Conservation (phyloP, 768 basidiomycete species). For the Leucosporidium creatinivorum region DNA sequence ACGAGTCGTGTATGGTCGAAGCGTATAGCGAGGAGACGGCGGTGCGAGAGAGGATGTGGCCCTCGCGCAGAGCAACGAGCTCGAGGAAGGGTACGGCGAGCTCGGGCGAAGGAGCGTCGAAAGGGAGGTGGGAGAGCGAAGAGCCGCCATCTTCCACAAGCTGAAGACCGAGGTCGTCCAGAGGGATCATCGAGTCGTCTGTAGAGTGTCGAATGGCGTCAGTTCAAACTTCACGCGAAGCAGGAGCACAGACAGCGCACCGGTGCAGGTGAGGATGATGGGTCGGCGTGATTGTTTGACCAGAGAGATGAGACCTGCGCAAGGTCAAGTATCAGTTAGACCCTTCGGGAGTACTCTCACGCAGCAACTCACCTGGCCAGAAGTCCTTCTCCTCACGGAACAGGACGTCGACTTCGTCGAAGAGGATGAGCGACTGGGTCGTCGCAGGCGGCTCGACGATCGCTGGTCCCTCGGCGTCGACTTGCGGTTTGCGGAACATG, state of each 20-base stretch:
- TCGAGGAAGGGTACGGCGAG: constrained; percentile 59
- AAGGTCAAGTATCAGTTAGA: constrained; percentile 44
- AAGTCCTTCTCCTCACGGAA: constrained; percentile 70
- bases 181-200: constrained; percentile 70
- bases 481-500: constrained; percentile 16
- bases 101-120: constrained; percentile 51
- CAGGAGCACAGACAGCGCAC: constrained; percentile 47
- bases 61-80: constrained; percentile 55
- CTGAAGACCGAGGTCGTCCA: constrained; percentile 49
- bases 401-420: constrained; percentile 93
- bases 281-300: constrained; percentile 79
- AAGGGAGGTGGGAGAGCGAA: constrained; percentile 57
- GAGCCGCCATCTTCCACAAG: constrained; percentile 46
- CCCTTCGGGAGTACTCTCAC: background rate
- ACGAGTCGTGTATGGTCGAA: background rate
- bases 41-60: constrained; percentile 42
- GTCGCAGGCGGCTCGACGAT: constrained; percentile 38
- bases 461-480: constrained; percentile 5
- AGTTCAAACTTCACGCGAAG: background rate
- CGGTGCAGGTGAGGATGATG: constrained; percentile 90
- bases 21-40: constrained; percentile 44
- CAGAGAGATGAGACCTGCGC: constrained; percentile 70
- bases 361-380: constrained; percentile 28
- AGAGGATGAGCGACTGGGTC: constrained; percentile 76
- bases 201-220: constrained; percentile 3